Evolutionary conservation across 768 basidiomycete species (phyloP), one percentile per base, ranked within the genome.

Genomic region (Bullera alba): DNA sequence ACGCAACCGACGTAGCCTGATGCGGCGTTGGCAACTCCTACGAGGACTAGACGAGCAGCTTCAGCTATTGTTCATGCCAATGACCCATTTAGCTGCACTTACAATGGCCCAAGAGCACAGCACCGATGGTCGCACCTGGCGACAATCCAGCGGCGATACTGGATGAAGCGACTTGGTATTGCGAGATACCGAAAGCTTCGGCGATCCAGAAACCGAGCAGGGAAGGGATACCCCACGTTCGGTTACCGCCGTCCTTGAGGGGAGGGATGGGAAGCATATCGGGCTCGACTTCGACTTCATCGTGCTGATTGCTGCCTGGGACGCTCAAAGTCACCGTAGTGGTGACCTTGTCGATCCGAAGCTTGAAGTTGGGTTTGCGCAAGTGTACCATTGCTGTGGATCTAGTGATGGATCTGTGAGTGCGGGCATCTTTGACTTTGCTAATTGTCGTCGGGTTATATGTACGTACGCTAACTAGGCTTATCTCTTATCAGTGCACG

Each of bases 211-310:
- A 59, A 7, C 54, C 54, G 3, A 46, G 19, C 15, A 58, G 35
- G 6, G 35, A 28, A 36, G 51, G 34, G 16, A 50, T 5, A 1
- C 61, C 61, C 58, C 61, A 63, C 1, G 54, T 57, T 1, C 58
- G 26, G 21, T 42, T 27, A 21, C 49, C 49, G 7, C 49, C 49
- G 19, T 50, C 39, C 15, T 38, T 42, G 32, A 54, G n/a, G 6
- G 51, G 42, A 19, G 57, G 41, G 14, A 63, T 51, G 2, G 61
- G 61, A 0, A 57, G 45, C 58, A 63, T 60, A 34, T 60, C 61
- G 5, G 23, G n/a, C 28, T 51, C 43, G 4, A 51, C 58, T 3
- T 17, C 34, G 30, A 63, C 44, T 15, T 47, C 51, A 25, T 56
- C 44, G 17, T 17, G 21, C 1, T 41, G 42, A 4, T 28, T 41